phyloP scores from a whole-genome alignment of 148 eudicot species.

The Camellia japonica region DNA sequence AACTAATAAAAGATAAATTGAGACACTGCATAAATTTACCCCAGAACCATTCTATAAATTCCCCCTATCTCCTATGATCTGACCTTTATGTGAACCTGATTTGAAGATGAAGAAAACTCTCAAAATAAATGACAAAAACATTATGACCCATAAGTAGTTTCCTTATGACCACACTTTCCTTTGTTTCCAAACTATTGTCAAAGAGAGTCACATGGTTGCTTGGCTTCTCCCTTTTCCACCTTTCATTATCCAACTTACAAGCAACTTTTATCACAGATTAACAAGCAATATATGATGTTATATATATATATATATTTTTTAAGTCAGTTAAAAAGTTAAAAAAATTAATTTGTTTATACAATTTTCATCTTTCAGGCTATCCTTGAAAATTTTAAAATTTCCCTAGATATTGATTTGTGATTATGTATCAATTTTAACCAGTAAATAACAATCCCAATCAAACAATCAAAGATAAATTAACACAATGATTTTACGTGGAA shows the following conservation, averaged over 20 bases:
- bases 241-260: background rate
- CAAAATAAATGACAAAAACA: background rate
- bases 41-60: background rate
- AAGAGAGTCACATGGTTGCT: constrained; percentile 13
- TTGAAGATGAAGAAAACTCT: constrained; percentile 15
- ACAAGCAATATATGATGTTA: background rate
- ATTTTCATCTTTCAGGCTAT: no score
- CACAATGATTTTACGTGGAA: no score
- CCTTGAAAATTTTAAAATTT: no score
- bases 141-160: constrained; percentile 15
- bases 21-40: no score
- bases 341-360: no score
- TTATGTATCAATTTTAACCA: no score
- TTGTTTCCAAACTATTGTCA: constrained; percentile 12
- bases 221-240: background rate
- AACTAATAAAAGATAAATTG: no score
- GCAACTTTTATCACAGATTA: background rate
- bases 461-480: no score
- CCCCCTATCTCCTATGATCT: background rate
- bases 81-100: constrained; percentile 10
- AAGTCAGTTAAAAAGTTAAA: no score
- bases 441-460: no score
- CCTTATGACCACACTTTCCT: constrained; percentile 11
- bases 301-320: background rate
- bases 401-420: no score